Base-by-base conservation (phyloP, 805 yeast genomes). In the Starmerella bombicola region DNA sequence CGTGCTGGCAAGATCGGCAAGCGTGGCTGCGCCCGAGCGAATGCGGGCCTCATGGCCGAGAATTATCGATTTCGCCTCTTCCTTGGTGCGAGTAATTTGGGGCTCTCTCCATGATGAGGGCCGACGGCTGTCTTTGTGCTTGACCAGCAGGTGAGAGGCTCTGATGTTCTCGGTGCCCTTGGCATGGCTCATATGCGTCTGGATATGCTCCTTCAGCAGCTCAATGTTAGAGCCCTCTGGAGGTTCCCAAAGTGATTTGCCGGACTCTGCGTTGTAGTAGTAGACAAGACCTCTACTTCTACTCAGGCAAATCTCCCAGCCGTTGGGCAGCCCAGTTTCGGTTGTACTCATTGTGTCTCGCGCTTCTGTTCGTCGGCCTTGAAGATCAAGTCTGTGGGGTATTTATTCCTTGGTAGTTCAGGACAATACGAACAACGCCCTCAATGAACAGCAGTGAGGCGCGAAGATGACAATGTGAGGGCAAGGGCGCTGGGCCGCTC, bases 71-170 rank as follows among this genome's bases (percentile, higher is more conserved):
- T 54, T 53, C 23, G 96, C 93, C 52, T 85, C 95, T 45, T 83
- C 94, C 58, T 85, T 79, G 8, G 80, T 59, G 37, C 83, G 67
- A 1, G 93, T 78, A 49, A 88, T 81, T 29, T 73, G 69, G 19
- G 76, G 78, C 26, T 72, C 70, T 58, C 84, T 80, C 93, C 96
- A 91, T 18, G 95, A 82, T 10, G 85, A 74, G 6, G 98, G 97
- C 52, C 93, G 75, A 50, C 98, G 73, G 13, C 86, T 77, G 39
- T 74, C 88, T 34, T 62, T 65, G 60, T 86, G 95, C 59, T 91
- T 91, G 48, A 88, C 69, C 36, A 91, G 66, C 35, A 91, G 64
- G 58, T 91, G 98, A 38, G 80, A 69, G 15, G 80, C 86, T 45
- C 88, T 71, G 18, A 91, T 77, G 53, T 80, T 76, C 32, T 56